Evolutionary conservation across 768 basidiomycete genomes (phyloP).

Genomic region (Cytidiella melzeri): DNA sequence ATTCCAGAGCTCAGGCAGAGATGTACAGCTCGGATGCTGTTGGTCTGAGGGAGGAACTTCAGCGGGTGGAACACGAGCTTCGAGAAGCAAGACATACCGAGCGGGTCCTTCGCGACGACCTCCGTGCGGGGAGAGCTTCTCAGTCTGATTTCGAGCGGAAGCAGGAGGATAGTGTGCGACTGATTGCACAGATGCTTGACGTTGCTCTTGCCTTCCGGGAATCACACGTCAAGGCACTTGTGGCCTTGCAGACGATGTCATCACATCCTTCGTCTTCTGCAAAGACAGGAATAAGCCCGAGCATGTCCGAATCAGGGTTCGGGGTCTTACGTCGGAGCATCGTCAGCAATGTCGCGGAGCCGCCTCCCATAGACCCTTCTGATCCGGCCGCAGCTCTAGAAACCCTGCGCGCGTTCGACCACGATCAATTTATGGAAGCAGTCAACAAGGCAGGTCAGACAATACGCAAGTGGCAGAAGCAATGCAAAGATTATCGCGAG

Average conservation of each 20-base stretch:
- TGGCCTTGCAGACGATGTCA: constrained; percentile 52
- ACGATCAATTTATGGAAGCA: constrained; percentile 80
- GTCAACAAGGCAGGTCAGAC: constrained; percentile 78
- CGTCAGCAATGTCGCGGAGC: constrained; percentile 49
- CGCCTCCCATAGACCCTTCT: constrained; percentile 71
- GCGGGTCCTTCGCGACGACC: constrained; percentile 64
- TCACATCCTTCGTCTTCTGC: constrained; percentile 39
- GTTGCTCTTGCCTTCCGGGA: constrained; percentile 74
- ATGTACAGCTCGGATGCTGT: constrained; percentile 62
- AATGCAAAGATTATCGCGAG: constrained; percentile 93
- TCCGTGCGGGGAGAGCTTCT: constrained; percentile 61
- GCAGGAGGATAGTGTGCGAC: constrained; percentile 56
- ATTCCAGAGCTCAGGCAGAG: constrained; percentile 53
- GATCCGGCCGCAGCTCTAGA: constrained; percentile 70
- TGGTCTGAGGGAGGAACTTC: constrained; percentile 67
- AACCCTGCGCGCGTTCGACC: constrained; percentile 66
- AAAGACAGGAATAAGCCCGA: constrained; percentile 26
- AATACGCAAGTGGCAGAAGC: constrained; percentile 95
- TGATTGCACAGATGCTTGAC: constrained; percentile 78
- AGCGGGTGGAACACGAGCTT: constrained; percentile 64
- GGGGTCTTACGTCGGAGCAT: constrained; percentile 45
- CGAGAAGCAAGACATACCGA: constrained; percentile 63
- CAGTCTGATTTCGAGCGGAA: constrained; percentile 63
- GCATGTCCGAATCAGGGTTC: constrained; percentile 44
- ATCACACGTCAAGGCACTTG: constrained; percentile 68